Conservation (phyloP, 2,329 filamentous ascomycete species). For the Pestalotiopsis sp. region DNA sequence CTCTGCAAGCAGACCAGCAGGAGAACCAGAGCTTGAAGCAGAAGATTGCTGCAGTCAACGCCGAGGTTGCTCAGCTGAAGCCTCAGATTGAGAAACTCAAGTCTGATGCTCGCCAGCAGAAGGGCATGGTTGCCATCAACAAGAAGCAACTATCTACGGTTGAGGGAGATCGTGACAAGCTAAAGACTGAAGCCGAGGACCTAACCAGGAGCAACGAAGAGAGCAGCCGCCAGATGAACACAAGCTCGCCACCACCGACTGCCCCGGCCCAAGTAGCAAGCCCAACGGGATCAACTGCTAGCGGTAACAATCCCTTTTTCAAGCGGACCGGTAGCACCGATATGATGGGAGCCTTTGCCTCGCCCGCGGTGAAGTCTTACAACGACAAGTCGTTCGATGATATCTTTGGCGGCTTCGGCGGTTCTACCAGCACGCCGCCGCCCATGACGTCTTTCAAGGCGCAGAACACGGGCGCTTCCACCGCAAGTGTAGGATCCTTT, state of each 20-base stretch:
- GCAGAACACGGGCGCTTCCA: constrained; percentile 61
- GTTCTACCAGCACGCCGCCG: constrained; percentile 44
- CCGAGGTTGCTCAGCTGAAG: constrained; percentile 81
- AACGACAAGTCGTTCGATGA: constrained; percentile 79
- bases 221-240: constrained; percentile 53
- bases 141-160: constrained; percentile 94
- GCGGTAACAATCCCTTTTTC: constrained; percentile 95
- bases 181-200: constrained; percentile 77
- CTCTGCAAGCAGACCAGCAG: constrained; percentile 83
- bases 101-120: constrained; percentile 90
- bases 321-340: constrained; percentile 67
- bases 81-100: constrained; percentile 92
- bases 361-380: constrained; percentile 44
- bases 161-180: constrained; percentile 85
- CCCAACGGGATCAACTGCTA: constrained; percentile 69
- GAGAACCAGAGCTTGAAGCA: constrained; percentile 88
- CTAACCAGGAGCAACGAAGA: constrained; percentile 67
- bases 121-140: constrained; percentile 95
- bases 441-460: constrained; percentile 64
- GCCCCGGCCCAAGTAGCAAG: constrained; percentile 61
- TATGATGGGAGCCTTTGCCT: constrained; percentile 57
- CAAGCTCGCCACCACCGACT: constrained; percentile 51
- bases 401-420: constrained; percentile 74
- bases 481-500: constrained; percentile 53
- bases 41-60: constrained; percentile 80